Conservation (phyloP, 208 protist species). For the Trypanosoma brucei region DNA sequence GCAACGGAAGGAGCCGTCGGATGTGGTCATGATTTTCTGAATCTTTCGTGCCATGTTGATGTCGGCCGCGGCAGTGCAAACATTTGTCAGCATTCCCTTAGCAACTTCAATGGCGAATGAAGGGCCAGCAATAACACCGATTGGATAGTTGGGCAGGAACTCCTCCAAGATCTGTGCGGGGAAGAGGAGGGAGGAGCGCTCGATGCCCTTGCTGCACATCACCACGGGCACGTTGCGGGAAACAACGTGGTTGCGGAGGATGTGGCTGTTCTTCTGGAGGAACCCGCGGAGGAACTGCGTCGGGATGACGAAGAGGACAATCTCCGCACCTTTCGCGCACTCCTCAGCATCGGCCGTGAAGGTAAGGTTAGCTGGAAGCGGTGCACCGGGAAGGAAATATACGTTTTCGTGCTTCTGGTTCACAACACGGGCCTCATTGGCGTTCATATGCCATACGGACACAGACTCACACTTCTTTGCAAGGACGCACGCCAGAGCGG, state of each 20-base stretch:
- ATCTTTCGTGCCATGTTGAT: conserved; percentile 53
- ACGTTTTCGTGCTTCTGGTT: conserved; percentile 75
- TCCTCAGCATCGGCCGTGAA: conserved; percentile 54
- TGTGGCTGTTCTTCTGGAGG: conserved; percentile 41
- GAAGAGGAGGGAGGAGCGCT: conserved; percentile 72
- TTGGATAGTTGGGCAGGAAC: conserved; percentile 46
- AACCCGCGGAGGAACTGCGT: conserved; percentile 84
- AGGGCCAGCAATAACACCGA: conserved; percentile 80
- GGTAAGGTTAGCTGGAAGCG: conserved; percentile 53
- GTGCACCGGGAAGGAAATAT: conserved; percentile 64
- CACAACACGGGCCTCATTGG: conserved; percentile 49
- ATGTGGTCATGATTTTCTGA: conserved; percentile 73
- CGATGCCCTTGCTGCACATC: conserved; percentile 84
- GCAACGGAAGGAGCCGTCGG: conserved; percentile 69
- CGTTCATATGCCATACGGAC: conserved; percentile 72
- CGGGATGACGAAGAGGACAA: conserved; percentile 82
- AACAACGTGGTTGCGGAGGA: conserved; percentile 38
- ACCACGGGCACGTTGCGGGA: conserved; percentile 49
- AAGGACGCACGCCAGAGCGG: conserved; percentile 59
- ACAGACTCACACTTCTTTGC: conserved; percentile 65
- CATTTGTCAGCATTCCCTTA: conserved; percentile 67
- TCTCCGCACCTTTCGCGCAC: conserved; percentile 48
- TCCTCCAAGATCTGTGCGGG: conserved; percentile 75
- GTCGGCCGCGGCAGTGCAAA: conserved; percentile 57
- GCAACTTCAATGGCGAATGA: conserved; percentile 90